These are phyloP conservation scores for Funneliformis caledonium DNA, from an alignment of 371 early-diverging fungal species.

Conservation along the genomic window DNA sequence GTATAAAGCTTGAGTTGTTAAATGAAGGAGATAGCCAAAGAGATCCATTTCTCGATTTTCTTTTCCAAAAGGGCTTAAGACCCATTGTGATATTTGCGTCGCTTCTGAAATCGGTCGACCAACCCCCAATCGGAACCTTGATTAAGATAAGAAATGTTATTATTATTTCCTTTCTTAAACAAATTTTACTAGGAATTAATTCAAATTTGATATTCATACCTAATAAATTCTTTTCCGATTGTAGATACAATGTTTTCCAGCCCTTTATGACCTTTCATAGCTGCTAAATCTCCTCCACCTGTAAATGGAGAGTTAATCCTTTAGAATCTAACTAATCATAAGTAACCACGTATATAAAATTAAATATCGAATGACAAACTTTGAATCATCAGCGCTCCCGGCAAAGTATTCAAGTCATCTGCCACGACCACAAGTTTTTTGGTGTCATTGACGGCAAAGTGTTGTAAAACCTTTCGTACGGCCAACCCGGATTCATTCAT, in stretches of 20 bases:
- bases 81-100: constrained; percentile 51
- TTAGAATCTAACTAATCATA: neutral
- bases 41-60: constrained; percentile 60
- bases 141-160: neutral
- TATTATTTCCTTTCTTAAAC: neutral
- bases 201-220: constrained; percentile 29
- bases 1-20: constrained; percentile 55
- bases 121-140: constrained; percentile 52
- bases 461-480: constrained; percentile 50
- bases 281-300: constrained; percentile 53
- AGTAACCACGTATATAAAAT: neutral
- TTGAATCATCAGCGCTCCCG: constrained; percentile 58
- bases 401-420: constrained; percentile 60
- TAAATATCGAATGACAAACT: constrained; percentile 40
- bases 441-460: constrained; percentile 49
- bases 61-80: constrained; percentile 48
- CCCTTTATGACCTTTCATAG: constrained; percentile 56
- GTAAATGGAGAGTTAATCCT: neutral
- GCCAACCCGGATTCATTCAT: constrained; percentile 58
- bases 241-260: constrained; percentile 51
- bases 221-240: constrained; percentile 52
- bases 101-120: constrained; percentile 47
- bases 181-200: neutral
- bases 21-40: constrained; percentile 52
- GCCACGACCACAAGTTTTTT: constrained; percentile 59